phyloP scores from a whole-genome alignment of 352 stramenopile species.

The Pythium pyrilobum region DNA sequence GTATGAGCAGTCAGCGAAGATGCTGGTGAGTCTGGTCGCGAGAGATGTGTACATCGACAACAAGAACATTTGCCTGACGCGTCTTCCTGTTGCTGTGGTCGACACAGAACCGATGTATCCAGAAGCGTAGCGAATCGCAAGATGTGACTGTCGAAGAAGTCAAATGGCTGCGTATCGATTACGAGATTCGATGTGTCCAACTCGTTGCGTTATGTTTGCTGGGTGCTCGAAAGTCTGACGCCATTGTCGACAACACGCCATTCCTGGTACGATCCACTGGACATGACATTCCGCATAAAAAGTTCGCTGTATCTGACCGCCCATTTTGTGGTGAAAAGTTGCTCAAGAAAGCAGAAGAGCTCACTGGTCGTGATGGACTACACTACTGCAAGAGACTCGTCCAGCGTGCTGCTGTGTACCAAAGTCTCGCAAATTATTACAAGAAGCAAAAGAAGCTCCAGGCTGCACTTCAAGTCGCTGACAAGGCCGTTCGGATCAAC shows the following conservation, averaged over 20 bases:
- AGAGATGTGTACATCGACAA: too few relatives aligned
- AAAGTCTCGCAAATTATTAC: constrained; percentile 65
- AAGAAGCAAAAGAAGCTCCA: constrained; percentile 77
- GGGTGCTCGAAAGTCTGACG: constrained; percentile 43
- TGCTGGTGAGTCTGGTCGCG: constrained; percentile 46
- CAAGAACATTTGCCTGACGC: not conserved
- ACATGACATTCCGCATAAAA: not conserved
- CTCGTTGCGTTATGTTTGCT: constrained; percentile 66
- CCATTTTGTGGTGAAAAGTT: constrained; percentile 24
- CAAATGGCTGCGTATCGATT: constrained; percentile 64
- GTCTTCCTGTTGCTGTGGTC: not conserved
- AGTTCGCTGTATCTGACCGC: not conserved
- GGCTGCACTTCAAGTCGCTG: constrained; percentile 44
- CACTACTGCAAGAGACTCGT: constrained; percentile 63
- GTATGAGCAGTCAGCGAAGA: constrained; percentile 64
- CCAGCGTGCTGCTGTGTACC: constrained; percentile 53
- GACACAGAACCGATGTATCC: constrained; percentile 49
- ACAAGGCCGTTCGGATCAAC: constrained; percentile 60
- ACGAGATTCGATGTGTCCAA: constrained; percentile 71
- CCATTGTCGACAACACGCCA: constrained; percentile 42
- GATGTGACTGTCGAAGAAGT: constrained; percentile 49
- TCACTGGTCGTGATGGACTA: constrained; percentile 47
- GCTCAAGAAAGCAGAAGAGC: constrained; percentile 59
- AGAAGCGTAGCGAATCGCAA: constrained; percentile 47
- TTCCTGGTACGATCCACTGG: constrained; percentile 38